A percentile compares a stretch with the other conserved stretches of the same genome.
Conservation (phyloP, 2,329 filamentous ascomycete species). For the Aspergillus thermomutatus region DNA sequence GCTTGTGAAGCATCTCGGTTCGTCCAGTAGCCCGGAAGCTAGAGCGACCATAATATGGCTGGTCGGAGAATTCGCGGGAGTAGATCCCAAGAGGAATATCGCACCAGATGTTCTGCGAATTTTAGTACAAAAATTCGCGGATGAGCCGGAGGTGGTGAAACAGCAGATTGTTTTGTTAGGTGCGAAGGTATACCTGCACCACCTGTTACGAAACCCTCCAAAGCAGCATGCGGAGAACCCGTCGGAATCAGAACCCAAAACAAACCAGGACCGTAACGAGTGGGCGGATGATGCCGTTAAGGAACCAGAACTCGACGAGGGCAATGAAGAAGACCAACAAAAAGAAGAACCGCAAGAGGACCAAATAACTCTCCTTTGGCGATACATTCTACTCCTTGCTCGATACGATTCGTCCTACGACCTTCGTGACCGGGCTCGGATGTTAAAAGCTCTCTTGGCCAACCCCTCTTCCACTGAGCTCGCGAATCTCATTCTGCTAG, state of each 20-base stretch:
- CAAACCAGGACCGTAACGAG: conserved; percentile 30
- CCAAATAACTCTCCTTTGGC: conserved; percentile 73
- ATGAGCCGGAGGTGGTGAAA: conserved; percentile 82
- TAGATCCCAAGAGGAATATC: conserved; percentile 79
- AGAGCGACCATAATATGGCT: conserved; percentile 96
- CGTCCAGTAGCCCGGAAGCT: conserved; percentile 80
- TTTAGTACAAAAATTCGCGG: conserved; percentile 76
- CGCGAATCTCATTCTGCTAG: conserved; percentile 83
- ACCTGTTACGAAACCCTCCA: conserved; percentile 58
- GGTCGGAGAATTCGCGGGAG: conserved; percentile 85
- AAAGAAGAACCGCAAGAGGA: conserved; percentile 45
- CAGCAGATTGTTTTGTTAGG: conserved; percentile 87
- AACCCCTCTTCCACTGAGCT: conserved; percentile 74
- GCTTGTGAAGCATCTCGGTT: conserved; percentile 86
- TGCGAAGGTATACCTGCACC: conserved; percentile 94
- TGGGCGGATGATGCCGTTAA: conserved; percentile 23
- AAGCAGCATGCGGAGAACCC: conserved; percentile 22
- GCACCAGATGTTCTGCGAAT: conserved; percentile 90
- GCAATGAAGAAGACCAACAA: conserved; percentile 26
- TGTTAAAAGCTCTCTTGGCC: conserved; percentile 80
- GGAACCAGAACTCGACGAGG: conserved; percentile 15
- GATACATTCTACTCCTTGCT: conserved; percentile 77
- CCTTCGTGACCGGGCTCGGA: conserved; percentile 81
- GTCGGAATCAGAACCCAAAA: conserved; percentile 17
- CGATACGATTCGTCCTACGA: conserved; percentile 95